These are phyloP conservation scores for Aspergillus costaricaensis DNA, from an alignment of 2,329 filamentous ascomycete genomes.

Conservation along the genomic window DNA sequence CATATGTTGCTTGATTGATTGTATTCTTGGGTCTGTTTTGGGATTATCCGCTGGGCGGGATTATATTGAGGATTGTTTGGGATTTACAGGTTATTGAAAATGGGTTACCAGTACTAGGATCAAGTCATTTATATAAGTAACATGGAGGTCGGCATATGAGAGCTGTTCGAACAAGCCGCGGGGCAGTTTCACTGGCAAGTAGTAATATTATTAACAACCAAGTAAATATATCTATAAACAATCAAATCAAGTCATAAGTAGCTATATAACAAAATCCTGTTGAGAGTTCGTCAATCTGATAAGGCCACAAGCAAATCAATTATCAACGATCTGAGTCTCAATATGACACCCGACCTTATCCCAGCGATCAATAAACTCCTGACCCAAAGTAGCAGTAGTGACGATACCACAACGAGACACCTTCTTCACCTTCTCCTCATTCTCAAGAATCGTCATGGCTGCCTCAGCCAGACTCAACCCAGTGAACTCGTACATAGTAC, in stretches of 20 bases:
- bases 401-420: constrained; percentile 50
- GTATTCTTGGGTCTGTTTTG: not conserved
- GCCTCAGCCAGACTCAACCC: constrained; percentile 48
- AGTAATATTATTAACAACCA: no score
- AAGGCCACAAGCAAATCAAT: constrained; percentile 17
- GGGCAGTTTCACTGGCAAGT: no score
- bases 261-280: not conserved
- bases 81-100: no score
- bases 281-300: constrained; percentile 17
- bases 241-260: not conserved
- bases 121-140: no score
- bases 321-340: constrained; percentile 40
- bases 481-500: constrained; percentile 47
- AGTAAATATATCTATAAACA: not conserved
- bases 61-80: no score
- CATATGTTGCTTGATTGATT: not conserved
- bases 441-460: constrained; percentile 46
- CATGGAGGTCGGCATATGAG: no score
- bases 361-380: constrained; percentile 49
- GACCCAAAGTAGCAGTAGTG: constrained; percentile 51
- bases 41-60: no score
- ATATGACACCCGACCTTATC: constrained; percentile 47
- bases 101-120: no score
- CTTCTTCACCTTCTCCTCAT: constrained; percentile 45
- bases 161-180: no score